phyloP scores from a whole-genome alignment of 2,329 filamentous ascomycete species.

The Passalora sequoiae region DNA sequence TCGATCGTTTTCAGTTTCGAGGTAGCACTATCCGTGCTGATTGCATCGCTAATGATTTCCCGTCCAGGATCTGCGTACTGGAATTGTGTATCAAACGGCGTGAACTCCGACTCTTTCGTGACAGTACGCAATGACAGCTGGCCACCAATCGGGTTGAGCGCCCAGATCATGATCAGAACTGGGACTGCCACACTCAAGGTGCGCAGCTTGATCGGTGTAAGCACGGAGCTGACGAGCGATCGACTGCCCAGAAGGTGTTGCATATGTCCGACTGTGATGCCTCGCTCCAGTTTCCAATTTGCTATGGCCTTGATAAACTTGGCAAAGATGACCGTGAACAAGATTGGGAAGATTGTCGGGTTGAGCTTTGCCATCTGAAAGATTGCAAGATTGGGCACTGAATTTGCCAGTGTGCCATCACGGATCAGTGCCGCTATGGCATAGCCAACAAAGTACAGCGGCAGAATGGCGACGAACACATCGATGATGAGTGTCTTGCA shows the following conservation, averaged over 20 bases:
- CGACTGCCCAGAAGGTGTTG: slow-evolving; percentile 12
- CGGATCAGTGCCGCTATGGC: slow-evolving; percentile 4
- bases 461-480: slow-evolving; percentile 7
- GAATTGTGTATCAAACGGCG: slow-evolving; percentile 7
- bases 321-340: slow-evolving; percentile 8
- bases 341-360: slow-evolving; percentile 10
- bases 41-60: not conserved
- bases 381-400: slow-evolving; percentile 7
- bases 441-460: slow-evolving; percentile 14
- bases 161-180: slow-evolving; percentile 7
- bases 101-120: not conserved
- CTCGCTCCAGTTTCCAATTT: slow-evolving; percentile 4
- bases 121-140: slow-evolving; percentile 10
- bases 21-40: not conserved
- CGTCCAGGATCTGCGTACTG: not conserved
- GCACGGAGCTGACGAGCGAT: slow-evolving; percentile 1
- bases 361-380: slow-evolving; percentile 8
- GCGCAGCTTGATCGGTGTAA: slow-evolving; percentile 6
- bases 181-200: slow-evolving; percentile 5
- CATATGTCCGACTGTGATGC: slow-evolving; percentile 7
- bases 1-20: not conserved
- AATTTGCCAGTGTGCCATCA: slow-evolving; percentile 10
- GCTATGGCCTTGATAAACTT: slow-evolving; percentile 8
- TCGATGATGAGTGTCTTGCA: slow-evolving; percentile 2
- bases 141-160: slow-evolving; percentile 7